These are phyloP conservation scores for Oenanthe sinensis DNA, from an alignment of 129 eudicot species.

Conservation along the genomic window DNA sequence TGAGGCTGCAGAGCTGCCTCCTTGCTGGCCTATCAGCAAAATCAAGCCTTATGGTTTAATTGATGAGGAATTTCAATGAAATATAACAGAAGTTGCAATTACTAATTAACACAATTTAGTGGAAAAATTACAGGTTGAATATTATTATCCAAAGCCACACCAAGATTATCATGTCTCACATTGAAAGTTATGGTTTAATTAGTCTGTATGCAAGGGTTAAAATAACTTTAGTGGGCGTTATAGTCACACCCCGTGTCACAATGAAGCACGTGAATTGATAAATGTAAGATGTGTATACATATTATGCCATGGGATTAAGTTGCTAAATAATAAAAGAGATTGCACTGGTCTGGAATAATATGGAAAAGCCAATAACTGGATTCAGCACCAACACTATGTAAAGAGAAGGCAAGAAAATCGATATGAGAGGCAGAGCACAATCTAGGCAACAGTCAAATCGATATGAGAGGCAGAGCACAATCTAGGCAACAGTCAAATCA, in stretches of 20 bases:
- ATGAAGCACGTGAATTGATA: neutral
- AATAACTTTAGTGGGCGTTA: neutral
- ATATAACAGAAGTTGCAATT: neutral
- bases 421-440: neutral
- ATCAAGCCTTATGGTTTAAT: conserved; percentile 5
- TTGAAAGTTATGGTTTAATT: neutral
- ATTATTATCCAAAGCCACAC: neutral
- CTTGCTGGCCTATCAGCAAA: conserved; percentile 38
- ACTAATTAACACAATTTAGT: neutral
- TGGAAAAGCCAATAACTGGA: no score
- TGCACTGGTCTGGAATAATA: neutral
- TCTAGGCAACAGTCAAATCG: neutral
- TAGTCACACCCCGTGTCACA: neutral
- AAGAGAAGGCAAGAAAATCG: no score
- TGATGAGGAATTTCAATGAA: neutral
- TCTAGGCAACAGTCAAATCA: neutral
- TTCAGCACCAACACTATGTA: neutral
- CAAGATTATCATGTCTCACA: neutral
- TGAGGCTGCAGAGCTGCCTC: conserved; percentile 58
- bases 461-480: neutral
- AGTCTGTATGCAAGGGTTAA: neutral
- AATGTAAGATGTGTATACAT: neutral
- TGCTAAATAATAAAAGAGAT: neutral
- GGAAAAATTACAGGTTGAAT: neutral
- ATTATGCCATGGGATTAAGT: neutral